Evolutionary conservation across 2,329 filamentous ascomycete genomes (phyloP).

Genomic region (Penicillium sp.): DNA sequence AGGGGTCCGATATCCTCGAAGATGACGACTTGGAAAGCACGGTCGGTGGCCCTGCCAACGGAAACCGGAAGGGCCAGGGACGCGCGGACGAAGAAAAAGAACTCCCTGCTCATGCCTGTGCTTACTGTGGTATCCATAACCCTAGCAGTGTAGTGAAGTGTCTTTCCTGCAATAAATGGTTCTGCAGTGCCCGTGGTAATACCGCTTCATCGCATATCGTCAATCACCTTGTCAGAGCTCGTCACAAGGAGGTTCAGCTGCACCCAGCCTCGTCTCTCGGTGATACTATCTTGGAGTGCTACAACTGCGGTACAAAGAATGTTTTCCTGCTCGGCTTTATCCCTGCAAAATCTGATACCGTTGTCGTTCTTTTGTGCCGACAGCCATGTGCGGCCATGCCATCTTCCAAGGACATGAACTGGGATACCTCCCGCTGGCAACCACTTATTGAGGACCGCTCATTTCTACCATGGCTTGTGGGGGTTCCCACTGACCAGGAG

Average conservation of each 20-base stretch:
- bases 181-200: conserved; percentile 95
- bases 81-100: conserved; percentile 80
- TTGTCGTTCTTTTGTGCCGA: conserved; percentile 93
- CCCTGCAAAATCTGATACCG: conserved; percentile 95
- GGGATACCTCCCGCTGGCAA: conserved; percentile 98
- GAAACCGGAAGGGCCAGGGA: conserved; percentile 60
- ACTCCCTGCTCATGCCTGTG: conserved; percentile 91
- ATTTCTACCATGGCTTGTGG: conserved; percentile 91
- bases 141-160: conserved; percentile 95
- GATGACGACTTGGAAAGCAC: conserved; percentile 77
- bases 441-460: conserved; percentile 95
- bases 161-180: conserved; percentile 95
- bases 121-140: conserved; percentile 97
- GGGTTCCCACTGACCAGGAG: conserved; percentile 85
- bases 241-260: conserved; percentile 97
- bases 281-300: conserved; percentile 96
- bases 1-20: conserved; percentile 77
- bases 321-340: conserved; percentile 98
- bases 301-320: conserved; percentile 99
- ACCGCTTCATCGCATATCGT: conserved; percentile 97
- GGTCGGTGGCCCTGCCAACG: conserved; percentile 77
- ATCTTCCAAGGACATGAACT: conserved; percentile 99
- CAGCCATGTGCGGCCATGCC: conserved; percentile 94
- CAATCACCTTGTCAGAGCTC: conserved; percentile 93
- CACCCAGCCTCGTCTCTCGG: conserved; percentile 90